Evolutionary conservation across 2,329 filamentous ascomycete species (phyloP).

Genomic region (Triangularia setosa): DNA sequence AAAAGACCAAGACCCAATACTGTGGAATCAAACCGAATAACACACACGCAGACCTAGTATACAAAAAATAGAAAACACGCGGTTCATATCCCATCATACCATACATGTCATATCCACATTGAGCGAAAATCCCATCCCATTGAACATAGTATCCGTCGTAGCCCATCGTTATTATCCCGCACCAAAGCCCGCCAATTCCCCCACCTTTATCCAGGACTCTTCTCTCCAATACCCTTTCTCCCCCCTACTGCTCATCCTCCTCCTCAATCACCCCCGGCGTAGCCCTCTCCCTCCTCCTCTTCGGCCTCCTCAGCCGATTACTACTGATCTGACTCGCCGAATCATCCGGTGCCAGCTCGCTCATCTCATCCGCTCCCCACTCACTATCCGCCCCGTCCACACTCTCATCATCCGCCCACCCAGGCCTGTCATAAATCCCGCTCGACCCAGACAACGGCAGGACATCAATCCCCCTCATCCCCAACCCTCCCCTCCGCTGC

Average conservation of each 20-base stretch:
- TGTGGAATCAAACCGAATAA: neutral
- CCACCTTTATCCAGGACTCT: neutral
- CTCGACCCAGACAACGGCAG: slow-evolving; percentile 47
- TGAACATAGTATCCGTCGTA: neutral
- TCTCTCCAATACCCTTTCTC: neutral
- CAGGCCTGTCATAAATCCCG: slow-evolving; percentile 43
- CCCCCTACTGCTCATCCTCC: slow-evolving; percentile 47
- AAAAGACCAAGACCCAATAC: neutral
- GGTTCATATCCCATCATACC: neutral
- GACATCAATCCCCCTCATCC: slow-evolving; percentile 45
- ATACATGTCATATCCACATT: neutral
- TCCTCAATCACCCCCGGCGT: slow-evolving; percentile 72
- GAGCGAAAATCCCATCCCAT: neutral
- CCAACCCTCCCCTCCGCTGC: slow-evolving; percentile 44
- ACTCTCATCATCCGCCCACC: slow-evolving; percentile 42
- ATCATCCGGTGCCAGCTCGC: slow-evolving; percentile 70
- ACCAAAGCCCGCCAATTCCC: neutral
- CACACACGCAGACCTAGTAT: neutral
- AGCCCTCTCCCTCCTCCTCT: slow-evolving; percentile 63
- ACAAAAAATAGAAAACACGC: neutral
- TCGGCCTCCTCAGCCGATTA: slow-evolving; percentile 62
- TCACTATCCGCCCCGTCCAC: slow-evolving; percentile 52
- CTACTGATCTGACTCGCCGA: slow-evolving; percentile 77
- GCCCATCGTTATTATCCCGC: neutral
- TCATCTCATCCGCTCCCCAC: slow-evolving; percentile 52